Percentiles rank a stretch among this genome's conserved stretches.
Conservation (phyloP, 2,329 filamentous ascomycete species). For the Rhexocercosporidium sp. region DNA sequence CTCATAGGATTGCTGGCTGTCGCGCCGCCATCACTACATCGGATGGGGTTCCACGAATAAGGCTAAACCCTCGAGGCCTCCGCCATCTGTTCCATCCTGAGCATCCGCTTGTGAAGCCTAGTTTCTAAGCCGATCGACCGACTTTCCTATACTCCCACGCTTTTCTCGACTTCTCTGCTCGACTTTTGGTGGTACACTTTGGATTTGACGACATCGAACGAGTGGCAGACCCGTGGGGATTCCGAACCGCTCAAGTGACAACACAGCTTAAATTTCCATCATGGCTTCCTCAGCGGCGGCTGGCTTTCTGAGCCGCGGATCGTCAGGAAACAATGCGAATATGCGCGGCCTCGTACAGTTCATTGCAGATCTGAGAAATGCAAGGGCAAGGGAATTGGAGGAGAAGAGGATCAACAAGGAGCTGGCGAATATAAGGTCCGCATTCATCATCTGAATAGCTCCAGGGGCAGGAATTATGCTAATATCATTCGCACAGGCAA, state of each 20-base stretch:
- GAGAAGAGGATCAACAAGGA: constrained; percentile 99
- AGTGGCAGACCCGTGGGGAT: background rate
- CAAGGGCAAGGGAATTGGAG: constrained; percentile 90
- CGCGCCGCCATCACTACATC: constrained; percentile 27
- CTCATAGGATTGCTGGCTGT: constrained; percentile 29
- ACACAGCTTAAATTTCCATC: background rate
- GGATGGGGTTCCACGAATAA: constrained; percentile 38
- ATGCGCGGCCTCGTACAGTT: constrained; percentile 93
- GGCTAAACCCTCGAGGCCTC: constrained; percentile 33
- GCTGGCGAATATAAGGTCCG: constrained; percentile 89
- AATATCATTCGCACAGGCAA: constrained; percentile 58
- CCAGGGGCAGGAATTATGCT: constrained; percentile 25
- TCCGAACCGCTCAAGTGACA: background rate
- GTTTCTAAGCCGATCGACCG: constrained; percentile 5
- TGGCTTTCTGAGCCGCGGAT: constrained; percentile 70
- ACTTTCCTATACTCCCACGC: background rate
- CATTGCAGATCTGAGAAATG: constrained; percentile 95
- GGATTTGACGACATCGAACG: background rate
- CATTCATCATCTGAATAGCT: constrained; percentile 28
- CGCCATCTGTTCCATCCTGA: constrained; percentile 18
- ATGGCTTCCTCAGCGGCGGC: constrained; percentile 45
- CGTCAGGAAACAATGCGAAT: constrained; percentile 64
- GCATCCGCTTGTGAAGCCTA: constrained; percentile 10
- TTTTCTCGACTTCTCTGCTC: background rate
- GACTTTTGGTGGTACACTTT: background rate